These are phyloP conservation scores for Hydnum rufescens DNA, from an alignment of 768 basidiomycete genomes.

Conservation along the genomic window DNA sequence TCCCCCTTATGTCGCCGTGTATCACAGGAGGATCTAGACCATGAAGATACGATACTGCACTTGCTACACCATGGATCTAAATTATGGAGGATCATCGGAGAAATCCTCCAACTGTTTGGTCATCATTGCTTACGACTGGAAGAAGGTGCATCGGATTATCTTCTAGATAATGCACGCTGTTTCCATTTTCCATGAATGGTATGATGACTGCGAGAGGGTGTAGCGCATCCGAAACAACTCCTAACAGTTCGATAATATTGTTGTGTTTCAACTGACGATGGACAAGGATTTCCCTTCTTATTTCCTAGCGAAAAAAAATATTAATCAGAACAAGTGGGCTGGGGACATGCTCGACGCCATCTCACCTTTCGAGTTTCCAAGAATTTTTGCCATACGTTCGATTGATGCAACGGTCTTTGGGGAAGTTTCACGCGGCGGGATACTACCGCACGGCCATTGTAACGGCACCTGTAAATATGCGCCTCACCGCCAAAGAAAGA, in stretches of 20 bases:
- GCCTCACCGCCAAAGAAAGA: too few relatives aligned
- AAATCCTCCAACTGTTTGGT: too few relatives aligned
- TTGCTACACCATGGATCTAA: not conserved
- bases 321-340: too few relatives aligned
- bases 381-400: too few relatives aligned
- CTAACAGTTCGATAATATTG: not conserved
- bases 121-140: not conserved
- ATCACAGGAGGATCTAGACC: not conserved
- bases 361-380: too few relatives aligned
- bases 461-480: too few relatives aligned
- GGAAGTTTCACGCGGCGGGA: too few relatives aligned
- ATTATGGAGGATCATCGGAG: too few relatives aligned
- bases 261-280: not conserved
- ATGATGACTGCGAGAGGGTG: not conserved
- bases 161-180: not conserved
- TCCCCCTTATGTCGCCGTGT: constrained; percentile 21
- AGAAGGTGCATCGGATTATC: not conserved
- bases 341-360: too few relatives aligned
- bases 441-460: too few relatives aligned
- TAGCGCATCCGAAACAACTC: not conserved
- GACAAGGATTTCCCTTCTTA: not conserved
- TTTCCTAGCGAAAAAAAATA: too few relatives aligned
- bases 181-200: not conserved
- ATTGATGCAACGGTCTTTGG: too few relatives aligned
- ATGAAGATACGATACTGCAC: not conserved